These are phyloP conservation scores for Glutinoglossum americanum DNA, from an alignment of 495 filamentous ascomycete genomes.

Conservation along the genomic window DNA sequence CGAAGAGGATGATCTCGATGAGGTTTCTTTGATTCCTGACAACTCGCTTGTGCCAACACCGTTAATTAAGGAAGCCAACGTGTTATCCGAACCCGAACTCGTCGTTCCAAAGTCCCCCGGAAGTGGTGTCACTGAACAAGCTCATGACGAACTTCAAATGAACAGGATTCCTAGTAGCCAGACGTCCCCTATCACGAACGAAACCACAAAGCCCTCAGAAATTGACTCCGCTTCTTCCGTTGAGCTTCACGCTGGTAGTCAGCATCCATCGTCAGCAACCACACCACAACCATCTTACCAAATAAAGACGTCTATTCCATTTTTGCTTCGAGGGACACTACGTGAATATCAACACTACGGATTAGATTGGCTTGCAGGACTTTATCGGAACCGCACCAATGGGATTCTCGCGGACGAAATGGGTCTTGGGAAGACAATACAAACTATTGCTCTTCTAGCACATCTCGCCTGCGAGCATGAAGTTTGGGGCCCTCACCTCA, in stretches of 20 bases:
- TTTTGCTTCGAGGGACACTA: constrained; percentile 73
- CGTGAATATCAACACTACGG: constrained; percentile 95
- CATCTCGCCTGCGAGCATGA: constrained; percentile 81
- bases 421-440: constrained; percentile 97
- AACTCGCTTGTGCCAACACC: constrained; percentile 14
- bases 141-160: neutral
- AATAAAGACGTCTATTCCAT: constrained; percentile 57
- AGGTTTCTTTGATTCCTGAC: constrained; percentile 27
- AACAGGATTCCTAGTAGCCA: constrained; percentile 4
- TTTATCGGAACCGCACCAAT: constrained; percentile 85
- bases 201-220: constrained; percentile 42
- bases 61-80: neutral
- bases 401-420: constrained; percentile 99
- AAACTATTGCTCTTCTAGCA: constrained; percentile 86
- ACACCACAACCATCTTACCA: constrained; percentile 14
- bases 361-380: constrained; percentile 82
- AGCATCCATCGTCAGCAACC: constrained; percentile 4
- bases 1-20: constrained; percentile 10
- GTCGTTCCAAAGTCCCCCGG: neutral
- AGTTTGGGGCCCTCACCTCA: constrained; percentile 88
- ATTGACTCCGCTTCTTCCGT: constrained; percentile 41
- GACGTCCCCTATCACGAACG: constrained; percentile 35
- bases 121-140: constrained; percentile 8
- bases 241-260: neutral
- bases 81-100: neutral